phyloP scores from a whole-genome alignment of 768 basidiomycete genomes.

The Saitozyma sp. region DNA sequence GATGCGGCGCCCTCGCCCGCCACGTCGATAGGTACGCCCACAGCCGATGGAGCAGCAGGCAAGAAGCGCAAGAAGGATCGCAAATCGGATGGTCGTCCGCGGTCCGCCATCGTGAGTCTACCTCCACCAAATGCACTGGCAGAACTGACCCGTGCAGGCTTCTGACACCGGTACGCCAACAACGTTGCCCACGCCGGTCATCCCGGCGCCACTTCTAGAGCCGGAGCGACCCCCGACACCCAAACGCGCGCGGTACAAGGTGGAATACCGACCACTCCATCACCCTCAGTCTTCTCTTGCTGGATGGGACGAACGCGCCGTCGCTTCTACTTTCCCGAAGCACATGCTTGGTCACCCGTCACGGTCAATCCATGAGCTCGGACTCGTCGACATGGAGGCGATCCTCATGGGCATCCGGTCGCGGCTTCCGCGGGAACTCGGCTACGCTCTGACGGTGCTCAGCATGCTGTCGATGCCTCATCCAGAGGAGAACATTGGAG shows the following conservation, averaged over 20 bases:
- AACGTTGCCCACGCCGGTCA: neutral
- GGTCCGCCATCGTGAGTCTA: constrained; percentile 1
- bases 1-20: neutral
- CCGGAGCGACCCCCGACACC: constrained; percentile 29
- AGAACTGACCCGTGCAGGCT: constrained; percentile 11
- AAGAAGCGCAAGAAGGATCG: constrained; percentile 31
- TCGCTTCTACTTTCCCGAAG: constrained; percentile 65
- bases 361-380: constrained; percentile 80
- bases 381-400: constrained; percentile 84
- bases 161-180: constrained; percentile 16
- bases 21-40: neutral
- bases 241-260: constrained; percentile 65
- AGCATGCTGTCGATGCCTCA: constrained; percentile 59
- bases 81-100: neutral
- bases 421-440: constrained; percentile 75
- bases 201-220: neutral
- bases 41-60: constrained; percentile 5
- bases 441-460: constrained; percentile 85
- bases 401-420: constrained; percentile 90
- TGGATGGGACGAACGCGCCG: constrained; percentile 70
- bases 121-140: neutral
- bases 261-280: constrained; percentile 80
- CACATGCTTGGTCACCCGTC: constrained; percentile 60
- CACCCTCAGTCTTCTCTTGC: constrained; percentile 75
- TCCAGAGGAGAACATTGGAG: constrained; percentile 42